Conservation (phyloP, 2,329 filamentous ascomycete species). For the Paracamarosporium sp. region DNA sequence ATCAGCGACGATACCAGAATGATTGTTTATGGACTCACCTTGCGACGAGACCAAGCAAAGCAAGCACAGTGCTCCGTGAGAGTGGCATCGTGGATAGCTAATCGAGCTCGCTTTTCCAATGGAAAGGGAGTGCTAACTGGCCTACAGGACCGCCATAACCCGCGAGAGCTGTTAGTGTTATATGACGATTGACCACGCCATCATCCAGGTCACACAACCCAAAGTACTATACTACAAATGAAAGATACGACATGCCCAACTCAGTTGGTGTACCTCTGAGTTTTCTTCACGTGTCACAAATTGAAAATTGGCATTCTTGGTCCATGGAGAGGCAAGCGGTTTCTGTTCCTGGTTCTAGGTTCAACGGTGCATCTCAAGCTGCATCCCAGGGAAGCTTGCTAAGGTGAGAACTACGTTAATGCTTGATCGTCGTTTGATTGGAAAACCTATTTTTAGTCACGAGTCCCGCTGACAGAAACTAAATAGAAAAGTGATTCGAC, state of each 20-base stretch:
- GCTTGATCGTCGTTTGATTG: constrained; percentile 30
- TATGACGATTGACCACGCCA: constrained; percentile 28
- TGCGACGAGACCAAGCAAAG: constrained; percentile 32
- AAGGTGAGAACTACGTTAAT: constrained; percentile 13
- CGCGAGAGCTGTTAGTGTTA: constrained; percentile 26
- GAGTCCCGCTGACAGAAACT: constrained; percentile 5
- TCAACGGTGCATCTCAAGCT: constrained; percentile 20
- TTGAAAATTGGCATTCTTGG: constrained; percentile 24
- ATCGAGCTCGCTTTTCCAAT: constrained; percentile 11
- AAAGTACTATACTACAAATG: constrained; percentile 37
- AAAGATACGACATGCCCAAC: constrained; percentile 37
- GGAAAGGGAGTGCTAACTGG: constrained; percentile 3
- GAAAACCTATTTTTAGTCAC: constrained; percentile 27
- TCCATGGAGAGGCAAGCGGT: constrained; percentile 15
- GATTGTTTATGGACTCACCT: constrained; percentile 21
- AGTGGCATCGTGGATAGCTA: constrained; percentile 26
- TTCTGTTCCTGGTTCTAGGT: constrained; percentile 35
- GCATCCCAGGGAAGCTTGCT: constrained; percentile 13
- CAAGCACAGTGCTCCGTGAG: constrained; percentile 29
- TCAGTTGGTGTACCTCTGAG: constrained; percentile 18
- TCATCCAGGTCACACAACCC: constrained; percentile 21
- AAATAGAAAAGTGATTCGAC: constrained; percentile 26
- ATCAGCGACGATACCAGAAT: constrained; percentile 8
- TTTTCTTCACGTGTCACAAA: constrained; percentile 29
- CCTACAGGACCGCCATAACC: constrained; percentile 13